Evolutionary conservation across 1,139 yeast genomes (phyloP).

Genomic region (Protomyces inouyei): DNA sequence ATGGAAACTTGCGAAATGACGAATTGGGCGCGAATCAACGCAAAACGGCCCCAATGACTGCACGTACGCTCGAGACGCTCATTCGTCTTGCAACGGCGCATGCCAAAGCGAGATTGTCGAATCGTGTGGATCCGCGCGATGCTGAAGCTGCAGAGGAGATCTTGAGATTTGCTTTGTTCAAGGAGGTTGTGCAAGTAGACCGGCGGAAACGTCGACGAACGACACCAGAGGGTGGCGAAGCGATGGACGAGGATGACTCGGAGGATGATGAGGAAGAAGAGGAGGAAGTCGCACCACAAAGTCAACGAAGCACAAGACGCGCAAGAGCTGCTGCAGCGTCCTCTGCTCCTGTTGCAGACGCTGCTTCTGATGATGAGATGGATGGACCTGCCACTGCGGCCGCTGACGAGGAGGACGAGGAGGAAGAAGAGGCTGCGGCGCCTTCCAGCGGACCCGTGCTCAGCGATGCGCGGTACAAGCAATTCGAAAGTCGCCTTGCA

Average conservation of each 20-base stretch:
- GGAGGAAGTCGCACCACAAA: conserved; percentile 36
- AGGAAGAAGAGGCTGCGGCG: conserved; percentile 27
- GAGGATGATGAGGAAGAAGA: conserved; percentile 38
- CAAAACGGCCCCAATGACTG: conserved; percentile 91
- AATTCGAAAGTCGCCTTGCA: conserved; percentile 39
- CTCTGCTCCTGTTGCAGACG: conserved; percentile 29
- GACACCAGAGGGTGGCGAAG: conserved; percentile 34
- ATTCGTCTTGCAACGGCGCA: conserved; percentile 96
- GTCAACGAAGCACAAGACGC: conserved; percentile 4
- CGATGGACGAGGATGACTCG: conserved; percentile 36
- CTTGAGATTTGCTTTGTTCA: conserved; percentile 78
- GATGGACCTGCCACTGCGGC: conserved; percentile 28
- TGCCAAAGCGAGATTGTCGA: conserved; percentile 85
- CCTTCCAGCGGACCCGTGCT: conserved; percentile 30
- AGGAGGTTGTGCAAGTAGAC: conserved; percentile 51
- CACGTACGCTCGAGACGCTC: conserved; percentile 93
- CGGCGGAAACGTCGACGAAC: conserved; percentile 37
- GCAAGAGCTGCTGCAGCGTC: conserved; percentile 21
- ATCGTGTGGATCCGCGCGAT: conserved; percentile 67
- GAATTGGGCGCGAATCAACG: conserved; percentile 64
- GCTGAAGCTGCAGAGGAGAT: conserved; percentile 83
- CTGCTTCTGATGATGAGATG: conserved; percentile 18
- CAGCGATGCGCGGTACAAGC: conserved; percentile 33
- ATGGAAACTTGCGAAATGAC: conserved; percentile 79
- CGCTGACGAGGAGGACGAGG: conserved; percentile 35